Base-by-base conservation (phyloP, 164 flowering plant genomes). In the Sextonia rubra region DNA sequence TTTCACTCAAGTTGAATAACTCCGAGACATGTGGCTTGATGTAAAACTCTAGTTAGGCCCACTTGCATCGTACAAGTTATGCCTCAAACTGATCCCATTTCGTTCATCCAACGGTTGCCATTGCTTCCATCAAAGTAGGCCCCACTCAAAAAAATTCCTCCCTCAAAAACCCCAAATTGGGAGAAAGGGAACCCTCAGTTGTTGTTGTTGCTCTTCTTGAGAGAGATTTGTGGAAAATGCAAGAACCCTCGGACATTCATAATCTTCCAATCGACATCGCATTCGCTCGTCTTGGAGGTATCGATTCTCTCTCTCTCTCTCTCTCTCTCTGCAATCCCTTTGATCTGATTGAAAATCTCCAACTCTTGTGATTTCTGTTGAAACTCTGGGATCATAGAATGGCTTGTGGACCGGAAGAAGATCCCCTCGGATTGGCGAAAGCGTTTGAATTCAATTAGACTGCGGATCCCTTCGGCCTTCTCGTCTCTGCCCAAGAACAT, bases 321-420 rank as follows among this genome's bases (percentile, higher is more conserved):
- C 27, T 69, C 25, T 58, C 61, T 1, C 3, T 20, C n/a, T 66
- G 17, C n/a, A n/a, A 12, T 66, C 4, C n/a, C n/a, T 29, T 52
- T 52, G 17, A 52, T 20, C n/a, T 4, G 3, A 52, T 12, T 2
- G 20, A 52, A 52, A 52, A 12, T 52, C 30, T 23, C n/a, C 22
- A 9, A 2, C 5, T 22, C n/a, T 71, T 71, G 20, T 22, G n/a
- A n/a, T n/a, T n/a, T n/a, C 48, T 73, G 60, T 52, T 52, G 58
- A 52, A 52, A 52, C 3, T 52, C 1, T 52, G 3, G 7, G n/a
- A 77, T 29, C 12, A 44, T 29, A 94, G 99, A 94, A 83, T 94
- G 99, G 99, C 78, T 92, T 86, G 87, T 89, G 69, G 99, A 94
- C 84, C 90, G 97, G 80, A 94, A 91, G 88, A 85, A 88, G 78